Conservation (phyloP, 2,329 filamentous ascomycete species). For the Thelonectria blattea region DNA sequence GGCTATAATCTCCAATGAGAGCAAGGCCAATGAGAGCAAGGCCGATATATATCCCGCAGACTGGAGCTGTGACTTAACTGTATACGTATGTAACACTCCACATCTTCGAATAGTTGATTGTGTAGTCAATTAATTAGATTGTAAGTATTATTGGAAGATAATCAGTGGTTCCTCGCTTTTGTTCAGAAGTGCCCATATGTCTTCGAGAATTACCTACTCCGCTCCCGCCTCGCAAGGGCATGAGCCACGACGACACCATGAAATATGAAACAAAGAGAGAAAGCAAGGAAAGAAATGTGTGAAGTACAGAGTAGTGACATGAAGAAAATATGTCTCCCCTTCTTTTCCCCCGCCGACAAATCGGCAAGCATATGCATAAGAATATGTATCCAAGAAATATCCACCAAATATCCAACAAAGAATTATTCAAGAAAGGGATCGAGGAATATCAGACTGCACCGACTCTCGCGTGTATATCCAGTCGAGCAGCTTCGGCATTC, state of each 20-base stretch:
- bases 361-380: not conserved
- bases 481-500: not conserved
- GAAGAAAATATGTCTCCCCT: not conserved
- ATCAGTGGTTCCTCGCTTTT: not conserved
- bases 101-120: too few species aligned
- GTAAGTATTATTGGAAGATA: not conserved
- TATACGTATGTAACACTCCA: too few species aligned
- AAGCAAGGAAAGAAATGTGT: not conserved
- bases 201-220: constrained; percentile 1
- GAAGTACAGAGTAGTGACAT: not conserved
- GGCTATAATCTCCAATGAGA: too few species aligned
- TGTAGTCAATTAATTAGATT: not conserved
- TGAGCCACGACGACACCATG: not conserved
- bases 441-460: not conserved
- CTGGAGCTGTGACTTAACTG: too few species aligned
- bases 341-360: not conserved
- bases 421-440: not conserved
- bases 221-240: not conserved
- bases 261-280: not conserved
- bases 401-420: not conserved
- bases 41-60: too few species aligned
- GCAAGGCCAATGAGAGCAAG: too few species aligned
- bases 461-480: not conserved
- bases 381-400: not conserved
- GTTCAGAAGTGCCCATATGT: not conserved